Base-by-base conservation (phyloP, 2,329 filamentous ascomycete species). In the Paracamarosporium sp. region DNA sequence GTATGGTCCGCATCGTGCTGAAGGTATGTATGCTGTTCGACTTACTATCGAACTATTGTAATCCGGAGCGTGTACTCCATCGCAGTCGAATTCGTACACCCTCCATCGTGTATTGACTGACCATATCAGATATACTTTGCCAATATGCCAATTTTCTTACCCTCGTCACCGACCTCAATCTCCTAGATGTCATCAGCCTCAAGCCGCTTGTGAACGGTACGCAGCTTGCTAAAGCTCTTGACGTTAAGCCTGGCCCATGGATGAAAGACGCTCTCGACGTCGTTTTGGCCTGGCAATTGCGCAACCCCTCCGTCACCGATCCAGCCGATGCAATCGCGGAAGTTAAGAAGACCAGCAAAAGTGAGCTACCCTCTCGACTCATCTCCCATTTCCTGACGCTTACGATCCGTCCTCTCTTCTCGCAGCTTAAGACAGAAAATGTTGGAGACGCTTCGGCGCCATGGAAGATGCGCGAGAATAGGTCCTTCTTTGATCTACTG, bases 221-320 rank as follows among this genome's bases (percentile, higher is more conserved):
- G 36, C 81, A 89, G 51, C 83, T 98, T 20, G 85, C 87, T 17
- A 83, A 87, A 60, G 86, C 85, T 4, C 81, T 98, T 3, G 79
- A 78, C 17, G 86, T 84, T 0, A 88, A 87, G 61, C 89, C 91
- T 0, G 92, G 92, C 1, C 88, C 82, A n/a, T 98, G 94, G 94
- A 90, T 96, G 84, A 87, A 87, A 53, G 83, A 84, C 44, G 93
- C 93, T 3, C 79, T 97, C 45, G 90, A 96, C 30, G 81, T 93
- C 4, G 90, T 92, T 59, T 86, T 96, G 76, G 88, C 88, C 59
- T 98, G 93, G 93, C 95, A 98, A 76, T 83, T 98, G 51, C 85
- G 91, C 35, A 87, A 98, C 70, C 92, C 93, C 0, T 82, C 82
- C 4, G 81, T 80, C 56, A 85, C 83, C 3, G 89, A 93, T 60